Base-by-base conservation (phyloP, 768 basidiomycete genomes). In the Phlegmacium glaucopus region DNA sequence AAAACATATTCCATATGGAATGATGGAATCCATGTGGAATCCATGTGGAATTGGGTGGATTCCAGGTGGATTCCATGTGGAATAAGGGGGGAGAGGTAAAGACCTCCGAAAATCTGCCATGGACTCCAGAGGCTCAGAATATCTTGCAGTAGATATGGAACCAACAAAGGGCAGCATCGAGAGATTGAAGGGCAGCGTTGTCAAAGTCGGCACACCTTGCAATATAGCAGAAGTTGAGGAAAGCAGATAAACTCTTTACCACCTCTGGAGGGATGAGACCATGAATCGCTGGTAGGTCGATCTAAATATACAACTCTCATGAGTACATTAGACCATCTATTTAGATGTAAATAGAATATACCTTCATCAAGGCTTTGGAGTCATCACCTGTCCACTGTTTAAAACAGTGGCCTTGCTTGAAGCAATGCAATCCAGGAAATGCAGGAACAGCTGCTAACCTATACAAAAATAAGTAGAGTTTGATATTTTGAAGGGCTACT, bases 371-470 rank as follows among this genome's bases (percentile, higher is more conserved):
- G 0, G 56, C 61, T 18, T 69, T 69, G 1, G 60, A 68, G 17
- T 69, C 57, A 26, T 68, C 43, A 11, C 64, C 56, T 0, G 64
- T 69, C 67, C 67, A 69, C 22, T 67, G 66, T n/a, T 62, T 63
- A 39, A 65, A 67, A 1, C 47, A 42, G 0, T 43, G 37, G 0
- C 65, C 64, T 11, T 65, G 51, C 0, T 61, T 51, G 9, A 69
- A 68, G 0, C 49, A 22, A 4, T 44, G 25, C 0, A 65, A 50
- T 0, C 60, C 57, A 0, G 59, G 12, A 10, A 68, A 68, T 0
- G 56, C 37, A 4, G 54, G 55, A 1, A 58, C 48, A 1, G 53
- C 57, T 2, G 60, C 54, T 26, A 60, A 61, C n/a, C n/a, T n/a
- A n/a, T n/a, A n/a, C n/a, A n/a, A n/a, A n/a, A n/a, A n/a, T n/a